phyloP scores from a whole-genome alignment of 768 basidiomycete genomes.

The Butyriboletus loyo region DNA sequence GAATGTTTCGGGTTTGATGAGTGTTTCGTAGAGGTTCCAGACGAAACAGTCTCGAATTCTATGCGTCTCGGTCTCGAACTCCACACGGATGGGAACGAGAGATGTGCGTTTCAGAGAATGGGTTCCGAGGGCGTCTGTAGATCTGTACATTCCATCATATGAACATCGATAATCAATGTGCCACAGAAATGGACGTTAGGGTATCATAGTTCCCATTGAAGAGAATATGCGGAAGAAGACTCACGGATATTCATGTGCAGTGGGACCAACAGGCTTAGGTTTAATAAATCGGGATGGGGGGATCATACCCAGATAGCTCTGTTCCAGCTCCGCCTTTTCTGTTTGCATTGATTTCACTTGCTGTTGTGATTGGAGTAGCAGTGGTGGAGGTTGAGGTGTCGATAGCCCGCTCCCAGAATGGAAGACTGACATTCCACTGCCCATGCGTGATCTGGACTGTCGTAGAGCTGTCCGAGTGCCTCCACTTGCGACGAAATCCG shows the following conservation, averaged over 20 bases:
- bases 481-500: conserved; percentile 70
- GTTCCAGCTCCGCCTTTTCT: conserved; percentile 67
- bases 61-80: conserved; percentile 90
- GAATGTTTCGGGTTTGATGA: conserved; percentile 83
- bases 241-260: conserved; percentile 74
- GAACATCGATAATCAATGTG: conserved; percentile 13
- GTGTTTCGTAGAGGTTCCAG: conserved; percentile 90
- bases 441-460: conserved; percentile 42
- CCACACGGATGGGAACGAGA: conserved; percentile 91
- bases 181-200: conserved; percentile 17
- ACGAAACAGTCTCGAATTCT: conserved; percentile 92
- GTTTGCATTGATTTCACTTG: conserved; percentile 17
- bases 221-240: conserved; percentile 32
- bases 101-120: conserved; percentile 54
- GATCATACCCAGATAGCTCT: conserved; percentile 85
- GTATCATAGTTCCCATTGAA: conserved; percentile 3
- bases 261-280: conserved; percentile 51
- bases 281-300: conserved; percentile 80
- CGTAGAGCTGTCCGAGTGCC: conserved; percentile 58
- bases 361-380: conserved; percentile 17
- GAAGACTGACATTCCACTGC: conserved; percentile 53
- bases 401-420: conserved; percentile 46
- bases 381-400: conserved; percentile 32
- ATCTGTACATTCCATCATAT: conserved; percentile 39
- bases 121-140: conserved; percentile 58